Evolutionary conservation across 768 basidiomycete species (phyloP), one percentile per base, ranked within the genome.

Genomic region (Mycena galericulata): DNA sequence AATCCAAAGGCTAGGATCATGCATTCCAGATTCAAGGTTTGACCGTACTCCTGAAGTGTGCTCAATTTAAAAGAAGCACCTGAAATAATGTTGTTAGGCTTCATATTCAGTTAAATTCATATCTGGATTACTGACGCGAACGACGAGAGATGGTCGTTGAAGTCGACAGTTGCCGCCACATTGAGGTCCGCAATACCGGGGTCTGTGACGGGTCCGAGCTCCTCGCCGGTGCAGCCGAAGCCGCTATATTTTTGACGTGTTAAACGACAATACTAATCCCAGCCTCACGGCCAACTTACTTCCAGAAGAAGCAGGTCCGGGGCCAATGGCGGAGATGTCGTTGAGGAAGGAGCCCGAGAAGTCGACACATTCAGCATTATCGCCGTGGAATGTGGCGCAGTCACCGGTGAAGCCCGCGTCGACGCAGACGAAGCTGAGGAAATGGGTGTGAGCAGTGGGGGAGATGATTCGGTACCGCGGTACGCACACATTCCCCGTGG

Each of bases 401-500:
- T 7, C 24, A 43, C 27, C 41, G 18, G 27, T 32, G 41, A 58
- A 58, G 20, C 56, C 56, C 10, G 27, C 41, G 41, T 58, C 27
- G 29, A 20, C 32, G 29, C 56, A 58, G 41, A 58, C 56, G 41
- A 58, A 58, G 41, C 56, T 58, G 17, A 9, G 41, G 41, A 58
- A 7, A 18, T 43, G 14, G 47, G 7, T 10, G 24, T 49, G 24
- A 26, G 47, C 27, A 43, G 14, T 43, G 14, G 10, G 7, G 27
- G 27, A 26, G 4, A 49, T 49, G 12, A 26, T 11, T 49, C 47
- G 47, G 47, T 49, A 24, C n/a, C n/a, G 36, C 8, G 7, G 22
- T 56, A 41, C 54, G n/a, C 40, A 56, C 54, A 56, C 54, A 18
- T 56, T 56, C 20, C 54, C 54, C 26, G 11, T n/a, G n/a, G n/a